phyloP scores from a whole-genome alignment of 192 early-diverging fungal genomes.

The Coemansia sp. region DNA sequence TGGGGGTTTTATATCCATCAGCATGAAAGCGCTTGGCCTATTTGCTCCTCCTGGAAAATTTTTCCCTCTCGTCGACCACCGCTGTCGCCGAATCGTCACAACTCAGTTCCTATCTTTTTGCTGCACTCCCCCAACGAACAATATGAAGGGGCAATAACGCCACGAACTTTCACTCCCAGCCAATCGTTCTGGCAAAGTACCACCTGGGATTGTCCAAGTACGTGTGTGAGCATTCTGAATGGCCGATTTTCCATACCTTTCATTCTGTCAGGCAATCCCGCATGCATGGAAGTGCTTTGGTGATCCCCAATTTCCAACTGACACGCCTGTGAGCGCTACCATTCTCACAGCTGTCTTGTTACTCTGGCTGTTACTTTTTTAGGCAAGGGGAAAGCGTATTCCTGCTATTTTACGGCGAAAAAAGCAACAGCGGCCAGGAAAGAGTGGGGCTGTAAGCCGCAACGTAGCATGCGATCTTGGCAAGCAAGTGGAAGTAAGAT shows the following conservation, averaged over 20 bases:
- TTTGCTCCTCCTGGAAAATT: background rate
- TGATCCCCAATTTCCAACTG: background rate
- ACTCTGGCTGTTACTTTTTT: background rate
- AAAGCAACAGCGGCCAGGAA: background rate
- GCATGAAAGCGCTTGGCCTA: background rate
- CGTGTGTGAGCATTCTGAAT: constrained; percentile 17
- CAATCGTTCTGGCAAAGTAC: constrained; percentile 26
- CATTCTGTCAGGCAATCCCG: background rate
- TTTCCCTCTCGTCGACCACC: background rate
- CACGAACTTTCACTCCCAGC: constrained; percentile 18
- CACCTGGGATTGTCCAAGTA: constrained; percentile 18
- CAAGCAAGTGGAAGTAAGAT: too few relatives aligned
- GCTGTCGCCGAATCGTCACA: background rate
- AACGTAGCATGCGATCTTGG: too few relatives aligned
- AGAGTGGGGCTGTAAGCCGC: background rate
- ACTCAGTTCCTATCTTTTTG: background rate
- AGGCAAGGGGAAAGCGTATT: background rate
- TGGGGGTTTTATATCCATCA: background rate
- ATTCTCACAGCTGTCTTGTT: background rate
- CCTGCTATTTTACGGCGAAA: background rate
- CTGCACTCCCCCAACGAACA: constrained; percentile 15
- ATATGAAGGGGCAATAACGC: constrained; percentile 14
- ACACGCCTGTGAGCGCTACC: background rate
- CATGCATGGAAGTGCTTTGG: background rate
- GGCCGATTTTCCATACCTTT: background rate